Evolutionary conservation across 805 yeast genomes (phyloP), one percentile per base, ranked within the genome.

Genomic region (Kazachstania taianensis): DNA sequence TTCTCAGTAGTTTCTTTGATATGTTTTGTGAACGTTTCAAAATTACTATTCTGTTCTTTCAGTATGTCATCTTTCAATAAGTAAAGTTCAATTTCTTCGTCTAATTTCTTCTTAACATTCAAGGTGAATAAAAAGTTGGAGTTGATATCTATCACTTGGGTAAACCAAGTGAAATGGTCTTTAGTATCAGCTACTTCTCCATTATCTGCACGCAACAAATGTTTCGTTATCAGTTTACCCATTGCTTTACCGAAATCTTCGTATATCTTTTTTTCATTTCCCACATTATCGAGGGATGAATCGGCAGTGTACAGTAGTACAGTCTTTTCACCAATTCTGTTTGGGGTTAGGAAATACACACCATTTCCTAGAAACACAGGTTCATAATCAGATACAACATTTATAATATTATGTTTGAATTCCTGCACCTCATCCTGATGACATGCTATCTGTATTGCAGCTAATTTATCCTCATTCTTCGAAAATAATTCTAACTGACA

Each of bases 401-500:
- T 16, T 20, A 7, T 10, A 8, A 28, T 26, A 12, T 20, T 24
- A 22, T 13, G 27, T 20, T 28, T 23, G 16, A 28, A 20, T n/a
- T n/a, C n/a, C n/a, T n/a, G n/a, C n/a, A n/a, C n/a, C n/a, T n/a
- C n/a, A n/a, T n/a, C n/a, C n/a, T n/a, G n/a, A n/a, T 37, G 29
- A 27, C 58, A 53, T 5, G 38, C 5, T 5, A 53, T 36, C 10
- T 43, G 36, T 14, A 41, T 44, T 1, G 55, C 52, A 5, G 35
- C 20, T 10, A 41, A 43, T 33, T 48, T 48, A 24, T 53, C 53
- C 17, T 43, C 50, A 33, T 40, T 50, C 19, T 42, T 44, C 5
- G 50, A 45, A 7, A 59, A 44, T 7, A 55, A 40, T n/a, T 45
- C 61, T 50, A 48, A 50, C 30, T 36, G 39, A 39, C 85, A 78